Evolutionary conservation across 352 stramenopile genomes (phyloP).

Genomic region (Hyaloperonospora brassicae): DNA sequence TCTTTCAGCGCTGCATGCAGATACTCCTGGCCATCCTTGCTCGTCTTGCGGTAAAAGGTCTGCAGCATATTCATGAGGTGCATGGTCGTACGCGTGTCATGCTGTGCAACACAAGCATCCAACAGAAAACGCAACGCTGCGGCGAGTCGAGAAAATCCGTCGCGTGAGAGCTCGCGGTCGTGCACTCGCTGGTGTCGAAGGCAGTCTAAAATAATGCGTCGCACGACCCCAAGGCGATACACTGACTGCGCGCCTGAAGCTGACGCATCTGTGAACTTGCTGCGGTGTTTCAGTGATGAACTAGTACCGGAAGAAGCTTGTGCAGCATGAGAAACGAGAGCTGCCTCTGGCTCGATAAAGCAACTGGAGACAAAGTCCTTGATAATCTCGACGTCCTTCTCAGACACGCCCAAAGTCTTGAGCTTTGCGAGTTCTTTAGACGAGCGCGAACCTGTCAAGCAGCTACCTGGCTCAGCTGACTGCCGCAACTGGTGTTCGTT

Average conservation of each 20-base stretch:
- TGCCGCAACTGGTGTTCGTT: slow-evolving; percentile 36
- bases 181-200: slow-evolving; percentile 64
- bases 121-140: slow-evolving; percentile 51
- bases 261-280: slow-evolving; percentile 54
- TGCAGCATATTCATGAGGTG: slow-evolving; percentile 82
- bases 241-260: slow-evolving; percentile 34
- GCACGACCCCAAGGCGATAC: slow-evolving; percentile 65
- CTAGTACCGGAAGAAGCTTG: slow-evolving; percentile 8
- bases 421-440: slow-evolving; percentile 44
- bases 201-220: slow-evolving; percentile 53
- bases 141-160: slow-evolving; percentile 49
- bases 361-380: slow-evolving; percentile 83
- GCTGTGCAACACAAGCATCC: slow-evolving; percentile 48
- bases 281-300: slow-evolving; percentile 42
- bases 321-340: slow-evolving; percentile 23
- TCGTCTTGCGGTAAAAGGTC: slow-evolving; percentile 57
- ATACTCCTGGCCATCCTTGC: slow-evolving; percentile 50
- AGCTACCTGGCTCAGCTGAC: slow-evolving; percentile 40
- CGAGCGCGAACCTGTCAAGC: slow-evolving; percentile 28
- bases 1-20: slow-evolving; percentile 42
- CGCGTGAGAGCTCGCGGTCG: slow-evolving; percentile 41
- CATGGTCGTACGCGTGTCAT: slow-evolving; percentile 61
- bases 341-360: slow-evolving; percentile 58
- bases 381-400: slow-evolving; percentile 73
- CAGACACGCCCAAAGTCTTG: slow-evolving; percentile 49